Percentiles rank a stretch among this genome's conserved stretches.
Conservation (phyloP, 139 green algal genomes). For the Astrephomene gubernaculifera region DNA sequence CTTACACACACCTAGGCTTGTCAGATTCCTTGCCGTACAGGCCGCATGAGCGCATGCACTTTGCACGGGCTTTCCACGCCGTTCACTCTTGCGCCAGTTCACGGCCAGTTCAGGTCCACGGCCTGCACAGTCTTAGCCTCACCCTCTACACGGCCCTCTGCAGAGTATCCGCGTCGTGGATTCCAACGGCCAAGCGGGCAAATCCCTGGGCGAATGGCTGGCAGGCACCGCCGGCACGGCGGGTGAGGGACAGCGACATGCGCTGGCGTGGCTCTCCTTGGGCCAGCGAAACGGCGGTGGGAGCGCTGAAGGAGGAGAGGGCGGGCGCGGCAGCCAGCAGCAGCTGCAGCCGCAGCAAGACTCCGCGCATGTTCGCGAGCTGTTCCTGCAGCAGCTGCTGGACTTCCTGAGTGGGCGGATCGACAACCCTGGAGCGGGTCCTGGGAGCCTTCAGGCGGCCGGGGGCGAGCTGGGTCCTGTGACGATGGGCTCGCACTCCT, state of each 20-base stretch:
- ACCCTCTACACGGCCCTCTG: not conserved
- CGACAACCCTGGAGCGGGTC: conserved; percentile 28
- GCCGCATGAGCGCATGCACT: too few species aligned
- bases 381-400: not conserved
- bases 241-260: not conserved
- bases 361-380: not conserved
- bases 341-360: not conserved
- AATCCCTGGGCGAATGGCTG: conserved; percentile 32
- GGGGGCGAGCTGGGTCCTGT: not conserved
- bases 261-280: not conserved
- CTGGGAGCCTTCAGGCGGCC: not conserved
- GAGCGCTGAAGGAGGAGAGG: not conserved
- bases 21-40: too few species aligned
- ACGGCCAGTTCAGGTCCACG: too few species aligned
- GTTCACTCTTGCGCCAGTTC: too few species aligned
- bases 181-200: conserved; percentile 18
- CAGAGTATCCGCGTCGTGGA: conserved; percentile 42
- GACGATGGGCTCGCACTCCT: not conserved
- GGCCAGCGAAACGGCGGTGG: not conserved
- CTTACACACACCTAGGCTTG: too few species aligned
- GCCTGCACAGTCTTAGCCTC: too few species aligned
- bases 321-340: not conserved
- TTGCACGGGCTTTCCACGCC: too few species aligned
- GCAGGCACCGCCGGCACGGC: conserved; percentile 22
- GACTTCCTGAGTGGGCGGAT: conserved; percentile 23